Conservation (phyloP, 2,329 filamentous ascomycete genomes). For the Diaporthe helianthi region DNA sequence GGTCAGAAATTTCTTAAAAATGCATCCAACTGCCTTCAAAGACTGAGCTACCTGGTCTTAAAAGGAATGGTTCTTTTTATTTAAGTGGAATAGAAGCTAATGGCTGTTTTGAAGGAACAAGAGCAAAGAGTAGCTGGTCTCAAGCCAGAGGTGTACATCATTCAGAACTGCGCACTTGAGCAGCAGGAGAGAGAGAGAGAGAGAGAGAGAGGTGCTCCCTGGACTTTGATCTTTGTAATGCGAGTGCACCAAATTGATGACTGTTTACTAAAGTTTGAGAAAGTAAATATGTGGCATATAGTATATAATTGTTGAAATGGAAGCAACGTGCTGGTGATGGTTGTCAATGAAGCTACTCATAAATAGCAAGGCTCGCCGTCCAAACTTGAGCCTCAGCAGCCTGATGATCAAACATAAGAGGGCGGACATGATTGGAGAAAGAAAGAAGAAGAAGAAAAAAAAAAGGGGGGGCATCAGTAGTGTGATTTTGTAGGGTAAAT, state of each 20-base stretch:
- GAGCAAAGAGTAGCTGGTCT: too few species aligned
- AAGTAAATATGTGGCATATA: too few species aligned
- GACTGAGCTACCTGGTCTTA: not conserved
- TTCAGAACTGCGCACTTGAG: not conserved
- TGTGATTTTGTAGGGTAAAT: not conserved
- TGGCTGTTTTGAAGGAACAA: not conserved
- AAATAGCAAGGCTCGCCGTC: not conserved
- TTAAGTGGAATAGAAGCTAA: not conserved
- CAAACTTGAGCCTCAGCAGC: not conserved
- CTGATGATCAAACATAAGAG: too few species aligned
- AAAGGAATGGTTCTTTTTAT: not conserved
- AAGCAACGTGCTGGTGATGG: not conserved
- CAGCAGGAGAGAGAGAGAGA: too few species aligned
- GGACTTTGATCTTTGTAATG: not conserved
- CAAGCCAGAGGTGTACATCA: not conserved
- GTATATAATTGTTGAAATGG: not conserved
- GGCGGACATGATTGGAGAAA: too few species aligned
- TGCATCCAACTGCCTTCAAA: not conserved
- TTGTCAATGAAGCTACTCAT: not conserved
- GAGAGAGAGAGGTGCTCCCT: not conserved
- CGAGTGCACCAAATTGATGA: not conserved
- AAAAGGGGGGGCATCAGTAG: not conserved
- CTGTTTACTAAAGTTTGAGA: not conserved
- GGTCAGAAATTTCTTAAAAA: constrained; percentile 6
- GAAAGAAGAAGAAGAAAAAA: not conserved